phyloP scores from a whole-genome alignment of 139 green algal species.

The Nannochloris sp. region DNA sequence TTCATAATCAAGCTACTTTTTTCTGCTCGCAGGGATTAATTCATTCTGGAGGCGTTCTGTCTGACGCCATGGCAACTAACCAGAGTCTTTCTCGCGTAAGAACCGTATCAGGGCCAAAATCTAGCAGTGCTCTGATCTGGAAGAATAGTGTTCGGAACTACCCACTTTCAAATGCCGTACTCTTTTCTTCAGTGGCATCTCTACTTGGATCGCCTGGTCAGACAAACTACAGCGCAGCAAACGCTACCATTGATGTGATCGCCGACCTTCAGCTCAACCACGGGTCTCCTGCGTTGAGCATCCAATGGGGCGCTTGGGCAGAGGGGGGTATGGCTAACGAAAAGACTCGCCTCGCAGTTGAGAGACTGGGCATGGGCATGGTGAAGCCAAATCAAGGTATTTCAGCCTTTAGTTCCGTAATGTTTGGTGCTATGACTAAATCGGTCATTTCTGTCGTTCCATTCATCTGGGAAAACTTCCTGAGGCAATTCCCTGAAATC shows the following conservation, averaged over 20 bases:
- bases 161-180: not conserved
- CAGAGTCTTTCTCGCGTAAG: slow-evolving; percentile 26
- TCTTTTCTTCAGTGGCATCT: slow-evolving; percentile 58
- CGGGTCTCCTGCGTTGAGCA: slow-evolving; percentile 1
- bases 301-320: slow-evolving; percentile 81
- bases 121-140: slow-evolving; percentile 1
- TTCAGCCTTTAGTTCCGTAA: not conserved
- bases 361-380: slow-evolving; percentile 53
- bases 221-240: slow-evolving; percentile 59
- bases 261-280: slow-evolving; percentile 1
- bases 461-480: slow-evolving; percentile 34
- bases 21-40: slow-evolving; percentile 22
- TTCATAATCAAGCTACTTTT: not conserved
- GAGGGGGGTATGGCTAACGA: slow-evolving; percentile 64
- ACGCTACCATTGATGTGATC: slow-evolving; percentile 42
- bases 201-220: slow-evolving; percentile 69
- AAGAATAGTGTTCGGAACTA: no score
- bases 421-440: not conserved
- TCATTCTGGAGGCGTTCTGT: slow-evolving; percentile 52
- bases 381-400: slow-evolving; percentile 22
- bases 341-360: slow-evolving; percentile 23
- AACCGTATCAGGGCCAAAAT: slow-evolving; percentile 34
- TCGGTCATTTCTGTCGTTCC: slow-evolving; percentile 18
- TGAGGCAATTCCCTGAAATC: slow-evolving; percentile 23
- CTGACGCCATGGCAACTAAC: slow-evolving; percentile 36